Conservation (phyloP, 2,329 filamentous ascomycete genomes). For the Diaporthe caulivora region DNA sequence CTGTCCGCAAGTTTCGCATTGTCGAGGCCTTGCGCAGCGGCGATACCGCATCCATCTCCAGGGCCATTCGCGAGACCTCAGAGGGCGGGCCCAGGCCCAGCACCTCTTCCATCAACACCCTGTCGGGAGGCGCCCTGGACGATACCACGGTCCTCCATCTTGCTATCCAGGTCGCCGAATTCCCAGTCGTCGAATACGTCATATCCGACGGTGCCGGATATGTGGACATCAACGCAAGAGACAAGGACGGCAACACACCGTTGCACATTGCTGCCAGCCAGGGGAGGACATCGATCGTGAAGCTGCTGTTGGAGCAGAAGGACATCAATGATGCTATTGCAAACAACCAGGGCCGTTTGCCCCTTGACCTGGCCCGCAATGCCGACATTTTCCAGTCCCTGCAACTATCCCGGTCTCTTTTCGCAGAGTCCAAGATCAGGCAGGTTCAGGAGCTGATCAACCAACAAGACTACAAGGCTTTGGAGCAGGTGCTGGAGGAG, state of each 20-base stretch:
- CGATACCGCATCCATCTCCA: constrained; percentile 90
- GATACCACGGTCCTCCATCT: constrained; percentile 94
- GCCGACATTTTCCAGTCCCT: constrained; percentile 97
- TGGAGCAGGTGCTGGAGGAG: constrained; percentile 87
- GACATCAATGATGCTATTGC: constrained; percentile 89
- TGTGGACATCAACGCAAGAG: constrained; percentile 88
- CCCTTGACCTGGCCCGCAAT: constrained; percentile 89
- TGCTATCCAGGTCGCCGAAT: constrained; percentile 94
- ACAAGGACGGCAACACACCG: constrained; percentile 94
- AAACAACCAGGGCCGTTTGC: constrained; percentile 86
- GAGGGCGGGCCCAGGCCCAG: constrained; percentile 63
- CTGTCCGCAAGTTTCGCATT: constrained; percentile 91
- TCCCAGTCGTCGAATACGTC: constrained; percentile 94
- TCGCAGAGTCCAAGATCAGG: constrained; percentile 86
- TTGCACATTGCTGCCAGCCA: constrained; percentile 89
- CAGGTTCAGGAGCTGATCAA: constrained; percentile 85
- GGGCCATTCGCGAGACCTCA: constrained; percentile 79
- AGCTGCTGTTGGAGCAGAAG: constrained; percentile 83
- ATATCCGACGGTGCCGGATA: constrained; percentile 77
- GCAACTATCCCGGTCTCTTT: constrained; percentile 89
- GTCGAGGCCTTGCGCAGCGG: constrained; percentile 93
- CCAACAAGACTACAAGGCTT: constrained; percentile 78
- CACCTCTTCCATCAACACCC: constrained; percentile 65
- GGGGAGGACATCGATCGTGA: constrained; percentile 83
- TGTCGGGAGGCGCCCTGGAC: constrained; percentile 66